A percentile compares a stretch with the other conserved stretches of the same genome.
Evolutionary conservation across 2,329 filamentous ascomycete species (phyloP).

Genomic region (Cordyceps javanica): DNA sequence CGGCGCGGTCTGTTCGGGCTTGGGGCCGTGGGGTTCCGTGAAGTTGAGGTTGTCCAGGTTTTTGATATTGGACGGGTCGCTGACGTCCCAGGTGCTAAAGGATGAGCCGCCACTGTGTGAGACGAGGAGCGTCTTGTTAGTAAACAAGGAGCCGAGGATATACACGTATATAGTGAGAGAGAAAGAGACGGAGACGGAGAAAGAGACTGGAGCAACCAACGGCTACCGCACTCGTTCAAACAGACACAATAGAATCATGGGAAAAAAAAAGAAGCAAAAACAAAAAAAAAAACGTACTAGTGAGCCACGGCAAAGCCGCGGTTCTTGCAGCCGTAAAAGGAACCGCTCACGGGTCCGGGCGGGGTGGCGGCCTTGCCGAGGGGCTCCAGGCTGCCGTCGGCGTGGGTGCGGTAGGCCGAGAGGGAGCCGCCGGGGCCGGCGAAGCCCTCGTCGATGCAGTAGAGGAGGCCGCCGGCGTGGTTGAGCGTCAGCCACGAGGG

Average conservation of each 20-base stretch:
- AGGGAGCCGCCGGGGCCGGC: slow-evolving; percentile 42
- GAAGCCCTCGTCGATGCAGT: slow-evolving; percentile 56
- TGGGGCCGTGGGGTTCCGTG: slow-evolving; percentile 30
- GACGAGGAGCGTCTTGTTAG: neutral
- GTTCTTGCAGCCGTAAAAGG: slow-evolving; percentile 37
- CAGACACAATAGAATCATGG: too few species aligned
- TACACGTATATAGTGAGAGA: too few species aligned
- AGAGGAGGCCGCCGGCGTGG: slow-evolving; percentile 41
- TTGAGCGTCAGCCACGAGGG: slow-evolving; percentile 58
- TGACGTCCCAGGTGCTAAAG: slow-evolving; percentile 39
- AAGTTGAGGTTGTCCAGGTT: slow-evolving; percentile 34
- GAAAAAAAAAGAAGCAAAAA: too few species aligned
- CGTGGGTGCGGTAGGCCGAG: slow-evolving; percentile 30
- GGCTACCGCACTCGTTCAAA: too few species aligned
- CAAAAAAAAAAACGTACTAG: slow-evolving; percentile 38
- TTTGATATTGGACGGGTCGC: slow-evolving; percentile 30
- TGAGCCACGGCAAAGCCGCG: slow-evolving; percentile 33
- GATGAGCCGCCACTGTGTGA: slow-evolving; percentile 31
- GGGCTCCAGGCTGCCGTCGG: slow-evolving; percentile 32
- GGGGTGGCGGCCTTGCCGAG: slow-evolving; percentile 30
- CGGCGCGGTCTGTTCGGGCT: slow-evolving; percentile 47
- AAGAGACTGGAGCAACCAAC: too few species aligned
- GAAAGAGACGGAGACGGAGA: too few species aligned
- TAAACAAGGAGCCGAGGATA: neutral
- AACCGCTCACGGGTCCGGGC: slow-evolving; percentile 38